These are phyloP conservation scores for Saccharomycopsis sp. DNA, from an alignment of 805 yeast species.

Conservation along the genomic window DNA sequence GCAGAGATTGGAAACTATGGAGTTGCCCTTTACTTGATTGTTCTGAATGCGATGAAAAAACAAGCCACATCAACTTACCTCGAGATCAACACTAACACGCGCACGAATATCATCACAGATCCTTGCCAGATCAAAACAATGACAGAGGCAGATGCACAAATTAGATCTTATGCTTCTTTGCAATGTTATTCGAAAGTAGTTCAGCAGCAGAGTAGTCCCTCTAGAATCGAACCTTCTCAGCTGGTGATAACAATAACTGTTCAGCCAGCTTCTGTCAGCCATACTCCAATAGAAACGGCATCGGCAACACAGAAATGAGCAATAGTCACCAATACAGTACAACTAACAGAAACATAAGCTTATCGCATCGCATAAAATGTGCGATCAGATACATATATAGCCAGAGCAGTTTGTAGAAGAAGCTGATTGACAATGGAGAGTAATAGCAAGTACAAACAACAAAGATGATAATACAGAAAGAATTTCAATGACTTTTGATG, in stretches of 20 bases:
- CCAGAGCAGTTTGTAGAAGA: no score
- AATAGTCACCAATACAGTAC: no score
- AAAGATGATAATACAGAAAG: no score
- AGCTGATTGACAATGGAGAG: no score
- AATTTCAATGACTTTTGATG: no score
- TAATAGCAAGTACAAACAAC: no score
- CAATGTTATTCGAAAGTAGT: slow-evolving; percentile 2
- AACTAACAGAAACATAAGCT: no score
- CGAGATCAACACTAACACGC: slow-evolving; percentile 8
- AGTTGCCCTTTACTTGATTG: slow-evolving; percentile 8
- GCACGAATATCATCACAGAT: slow-evolving; percentile 6
- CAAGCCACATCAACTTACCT: slow-evolving; percentile 13
- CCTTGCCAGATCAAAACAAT: slow-evolving; percentile 8
- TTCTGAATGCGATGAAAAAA: slow-evolving; percentile 7
- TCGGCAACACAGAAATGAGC: neutral
- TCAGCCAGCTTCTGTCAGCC: neutral
- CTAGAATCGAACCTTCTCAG: neutral
- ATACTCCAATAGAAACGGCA: neutral
- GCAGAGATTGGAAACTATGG: slow-evolving; percentile 19
- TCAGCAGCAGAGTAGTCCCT: neutral
- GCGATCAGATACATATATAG: no score
- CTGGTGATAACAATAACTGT: neutral
- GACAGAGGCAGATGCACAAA: neutral
- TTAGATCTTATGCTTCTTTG: slow-evolving; percentile 1
- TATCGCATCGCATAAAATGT: no score